Conservation (phyloP, 306 rosid genomes). For the Prunus persica region Prunus_persica_NCBIv2 NC_034012.1:566501-567000, state of each 20-base stretch:
- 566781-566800: background rate
- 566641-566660: background rate
- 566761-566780: background rate
- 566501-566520: constrained; percentile 51
- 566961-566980: background rate
- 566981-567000: background rate
- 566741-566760: too few species aligned
- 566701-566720: background rate
- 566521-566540: constrained; percentile 6
- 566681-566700: background rate
- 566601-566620: background rate
- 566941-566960: background rate
- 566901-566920: background rate
- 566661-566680: background rate
- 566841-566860: background rate
- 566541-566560: background rate
- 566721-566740: background rate
- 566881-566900: background rate
- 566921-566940: background rate
- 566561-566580: background rate
- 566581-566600: background rate
- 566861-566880: background rate
- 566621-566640: background rate
- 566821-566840: background rate
- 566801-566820: background rate